These are phyloP conservation scores for Sonneratia alba DNA, from an alignment of 345 rosid genomes.

Conservation along the genomic window DNA sequence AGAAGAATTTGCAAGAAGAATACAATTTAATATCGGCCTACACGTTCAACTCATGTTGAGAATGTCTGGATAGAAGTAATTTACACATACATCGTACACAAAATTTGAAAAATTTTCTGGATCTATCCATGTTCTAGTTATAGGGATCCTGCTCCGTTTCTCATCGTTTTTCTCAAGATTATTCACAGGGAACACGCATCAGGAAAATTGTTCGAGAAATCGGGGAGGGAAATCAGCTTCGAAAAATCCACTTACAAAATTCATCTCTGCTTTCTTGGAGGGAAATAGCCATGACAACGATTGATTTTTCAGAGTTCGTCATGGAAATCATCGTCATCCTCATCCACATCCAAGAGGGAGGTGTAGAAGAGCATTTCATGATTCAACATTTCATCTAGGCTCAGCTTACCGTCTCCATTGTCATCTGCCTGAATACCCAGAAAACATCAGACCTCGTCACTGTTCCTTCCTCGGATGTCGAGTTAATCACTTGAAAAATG, in stretches of 20 bases:
- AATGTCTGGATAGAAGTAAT: too few relatives aligned
- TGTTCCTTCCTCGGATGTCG: neutral
- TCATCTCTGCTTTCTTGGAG: neutral
- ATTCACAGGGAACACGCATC: too few relatives aligned
- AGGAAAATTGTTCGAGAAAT: too few relatives aligned
- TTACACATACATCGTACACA: too few relatives aligned
- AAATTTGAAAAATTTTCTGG: too few relatives aligned
- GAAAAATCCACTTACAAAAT: neutral
- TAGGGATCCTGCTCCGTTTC: too few relatives aligned
- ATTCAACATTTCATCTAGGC: slow-evolving; percentile 48
- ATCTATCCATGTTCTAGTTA: too few relatives aligned
- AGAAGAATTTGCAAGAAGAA: too few relatives aligned
- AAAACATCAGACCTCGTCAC: neutral
- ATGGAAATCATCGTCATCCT: slow-evolving; percentile 26
- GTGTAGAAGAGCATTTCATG: slow-evolving; percentile 49
- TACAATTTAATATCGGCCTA: too few relatives aligned
- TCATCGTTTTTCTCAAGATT: too few relatives aligned
- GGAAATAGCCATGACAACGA: neutral
- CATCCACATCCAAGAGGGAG: slow-evolving; percentile 36
- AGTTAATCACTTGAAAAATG: neutral
- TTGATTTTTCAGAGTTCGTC: slow-evolving; percentile 34
- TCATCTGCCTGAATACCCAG: slow-evolving; percentile 44
- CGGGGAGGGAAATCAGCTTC: too few relatives aligned
- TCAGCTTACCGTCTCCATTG: slow-evolving; percentile 40
- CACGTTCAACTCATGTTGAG: too few relatives aligned